Conservation (phyloP, 2,329 filamentous ascomycete genomes). For the Stemphylium beticola region DNA sequence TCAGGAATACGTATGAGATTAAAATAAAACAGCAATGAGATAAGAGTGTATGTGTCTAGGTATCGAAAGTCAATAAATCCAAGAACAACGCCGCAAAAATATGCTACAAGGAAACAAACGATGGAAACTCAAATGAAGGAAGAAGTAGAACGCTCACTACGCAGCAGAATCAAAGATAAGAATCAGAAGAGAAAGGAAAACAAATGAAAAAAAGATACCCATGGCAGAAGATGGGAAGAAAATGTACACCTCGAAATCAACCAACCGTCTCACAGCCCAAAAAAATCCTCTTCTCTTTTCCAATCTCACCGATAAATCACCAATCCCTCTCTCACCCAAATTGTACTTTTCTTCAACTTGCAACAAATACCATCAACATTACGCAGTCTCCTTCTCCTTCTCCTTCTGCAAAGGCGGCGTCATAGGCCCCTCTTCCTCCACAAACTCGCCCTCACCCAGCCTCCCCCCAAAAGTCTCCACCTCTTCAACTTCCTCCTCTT, state of each 20-base stretch:
- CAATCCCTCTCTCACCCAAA: no score
- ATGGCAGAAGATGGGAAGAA: neutral
- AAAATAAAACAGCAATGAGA: no score
- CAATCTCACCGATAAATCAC: neutral
- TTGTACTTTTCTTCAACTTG: no score
- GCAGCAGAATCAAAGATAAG: neutral
- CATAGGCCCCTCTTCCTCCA: conserved; percentile 27
- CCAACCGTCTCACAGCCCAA: no score
- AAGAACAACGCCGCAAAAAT: no score
- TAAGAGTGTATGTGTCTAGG: no score
- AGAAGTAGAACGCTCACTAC: neutral
- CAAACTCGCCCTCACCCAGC: conserved; percentile 40
- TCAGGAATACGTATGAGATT: no score
- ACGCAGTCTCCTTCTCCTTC: neutral
- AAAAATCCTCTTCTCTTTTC: neutral
- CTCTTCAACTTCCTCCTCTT: conserved; percentile 60
- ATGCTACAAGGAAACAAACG: no score
- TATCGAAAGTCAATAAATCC: no score
- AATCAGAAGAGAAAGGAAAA: neutral
- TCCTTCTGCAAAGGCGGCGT: conserved; percentile 12
- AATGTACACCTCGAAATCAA: neutral
- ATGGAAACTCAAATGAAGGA: no score
- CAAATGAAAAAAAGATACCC: neutral
- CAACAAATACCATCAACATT: neutral
- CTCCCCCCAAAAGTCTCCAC: conserved; percentile 66